A percentile compares a stretch with the other conserved stretches of the same genome.
Evolutionary conservation across 164 flowering plant species (phyloP).

Genomic region (Umbellularia californica): DNA sequence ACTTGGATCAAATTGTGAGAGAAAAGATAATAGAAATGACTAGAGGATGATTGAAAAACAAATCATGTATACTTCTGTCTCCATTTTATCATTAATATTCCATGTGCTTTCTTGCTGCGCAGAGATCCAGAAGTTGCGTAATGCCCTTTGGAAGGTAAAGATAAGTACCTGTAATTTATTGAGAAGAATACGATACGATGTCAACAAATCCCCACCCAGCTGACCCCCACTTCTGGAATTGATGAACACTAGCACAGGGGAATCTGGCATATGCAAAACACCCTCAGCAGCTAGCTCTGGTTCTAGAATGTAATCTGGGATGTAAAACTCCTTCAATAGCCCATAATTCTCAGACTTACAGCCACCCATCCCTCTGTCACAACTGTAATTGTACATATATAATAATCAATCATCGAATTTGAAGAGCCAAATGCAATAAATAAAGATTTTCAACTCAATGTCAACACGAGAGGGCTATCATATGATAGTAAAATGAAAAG

Average conservation of each 20-base stretch:
- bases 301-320: constrained; percentile 62
- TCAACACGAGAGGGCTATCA: neutral
- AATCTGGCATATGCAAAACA: constrained; percentile 28
- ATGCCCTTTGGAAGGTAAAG: neutral
- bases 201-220: constrained; percentile 68
- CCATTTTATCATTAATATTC: neutral
- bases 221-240: constrained; percentile 87
- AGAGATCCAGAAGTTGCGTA: neutral
- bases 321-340: constrained; percentile 41
- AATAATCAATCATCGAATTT: constrained; percentile 7
- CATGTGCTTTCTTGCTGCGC: neutral
- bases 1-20: neutral
- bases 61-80: neutral
- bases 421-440: neutral
- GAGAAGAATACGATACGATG: constrained; percentile 52
- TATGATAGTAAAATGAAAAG: too few species aligned
- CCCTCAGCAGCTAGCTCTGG: constrained; percentile 23
- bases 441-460: neutral
- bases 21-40: neutral
- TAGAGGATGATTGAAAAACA: too few species aligned
- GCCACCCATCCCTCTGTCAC: constrained; percentile 28
- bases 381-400: constrained; percentile 21
- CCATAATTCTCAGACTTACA: constrained; percentile 9
- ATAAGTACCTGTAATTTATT: constrained; percentile 59
- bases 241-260: constrained; percentile 79